phyloP scores from a whole-genome alignment of 2,329 filamentous ascomycete genomes.

The Curvularia sp. region DNA sequence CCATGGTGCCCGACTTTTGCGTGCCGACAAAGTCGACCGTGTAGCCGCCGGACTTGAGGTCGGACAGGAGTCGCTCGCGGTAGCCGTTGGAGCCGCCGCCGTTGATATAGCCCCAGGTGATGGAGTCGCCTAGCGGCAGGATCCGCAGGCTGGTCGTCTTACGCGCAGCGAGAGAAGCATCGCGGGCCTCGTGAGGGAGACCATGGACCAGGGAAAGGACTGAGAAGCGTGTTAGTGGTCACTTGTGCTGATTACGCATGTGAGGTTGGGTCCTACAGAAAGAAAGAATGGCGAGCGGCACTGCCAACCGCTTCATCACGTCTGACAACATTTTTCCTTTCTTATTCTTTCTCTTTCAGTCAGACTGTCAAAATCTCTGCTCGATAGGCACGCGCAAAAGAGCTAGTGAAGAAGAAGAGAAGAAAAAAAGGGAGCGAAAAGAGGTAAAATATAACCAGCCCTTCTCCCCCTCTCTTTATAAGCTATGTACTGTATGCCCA shows the following conservation, averaged over 20 bases:
- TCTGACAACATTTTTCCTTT: conserved; percentile 6
- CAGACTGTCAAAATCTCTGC: background rate
- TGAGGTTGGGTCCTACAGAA: conserved; percentile 1
- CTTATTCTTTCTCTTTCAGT: background rate
- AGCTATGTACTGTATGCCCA: background rate
- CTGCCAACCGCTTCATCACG: conserved; percentile 6
- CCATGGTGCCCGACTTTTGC: conserved; percentile 39
- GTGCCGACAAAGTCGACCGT: conserved; percentile 44
- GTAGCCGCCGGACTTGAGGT: conserved; percentile 30
- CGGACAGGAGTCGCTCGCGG: conserved; percentile 38
- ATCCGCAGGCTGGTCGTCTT: conserved; percentile 22
- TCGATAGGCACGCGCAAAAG: background rate
- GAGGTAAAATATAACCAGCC: background rate
- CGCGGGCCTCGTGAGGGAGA: conserved; percentile 15
- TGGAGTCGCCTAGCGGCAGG: conserved; percentile 32
- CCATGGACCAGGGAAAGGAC: conserved; percentile 11
- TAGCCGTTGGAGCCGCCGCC: conserved; percentile 40
- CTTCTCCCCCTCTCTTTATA: background rate
- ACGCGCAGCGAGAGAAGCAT: conserved; percentile 8
- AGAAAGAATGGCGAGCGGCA: conserved; percentile 11
- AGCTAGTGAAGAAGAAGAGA: background rate
- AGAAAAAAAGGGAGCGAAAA: background rate
- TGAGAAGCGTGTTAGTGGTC: background rate
- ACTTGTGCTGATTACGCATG: background rate
- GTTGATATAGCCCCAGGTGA: conserved; percentile 42